A percentile compares a stretch with the other conserved stretches of the same genome.
Conservation (phyloP, 345 rosid genomes). For the Pistacia vera region DNA sequence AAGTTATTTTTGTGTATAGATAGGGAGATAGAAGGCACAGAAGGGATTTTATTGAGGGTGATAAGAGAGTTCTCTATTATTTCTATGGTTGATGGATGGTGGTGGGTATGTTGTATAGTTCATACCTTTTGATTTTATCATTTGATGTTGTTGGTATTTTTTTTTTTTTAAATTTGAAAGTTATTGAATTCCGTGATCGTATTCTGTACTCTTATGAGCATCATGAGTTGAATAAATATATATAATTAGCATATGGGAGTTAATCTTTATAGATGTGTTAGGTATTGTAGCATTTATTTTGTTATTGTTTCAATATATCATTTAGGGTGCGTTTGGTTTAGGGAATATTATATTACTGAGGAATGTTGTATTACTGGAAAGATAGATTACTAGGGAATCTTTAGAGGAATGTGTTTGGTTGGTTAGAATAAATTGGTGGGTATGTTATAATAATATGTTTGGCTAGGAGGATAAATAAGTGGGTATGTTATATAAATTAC, state of each 20-base stretch:
- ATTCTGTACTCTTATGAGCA: conserved; percentile 17
- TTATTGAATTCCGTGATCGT: conserved; percentile 36
- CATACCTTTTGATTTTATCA: conserved; percentile 30
- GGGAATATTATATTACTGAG: no score
- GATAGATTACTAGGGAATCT: no score
- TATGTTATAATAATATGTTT: no score
- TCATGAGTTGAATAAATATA: conserved; percentile 34
- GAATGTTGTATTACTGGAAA: no score
- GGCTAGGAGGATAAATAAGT: no score
- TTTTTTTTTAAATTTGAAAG: not conserved
- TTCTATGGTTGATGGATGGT: conserved; percentile 13
- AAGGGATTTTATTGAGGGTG: conserved; percentile 23
- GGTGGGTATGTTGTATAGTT: conserved; percentile 50
- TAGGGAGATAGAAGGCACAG: conserved; percentile 23
- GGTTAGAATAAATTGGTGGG: no score
- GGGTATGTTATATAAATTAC: no score
- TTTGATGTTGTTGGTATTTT: conserved; percentile 25
- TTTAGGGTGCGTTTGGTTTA: no score
- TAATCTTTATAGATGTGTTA: not conserved
- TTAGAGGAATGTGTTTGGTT: no score
- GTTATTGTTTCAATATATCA: not conserved
- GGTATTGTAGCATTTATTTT: not conserved
- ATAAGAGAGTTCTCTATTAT: conserved; percentile 1
- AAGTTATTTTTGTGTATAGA: conserved; percentile 43
- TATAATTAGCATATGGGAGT: not conserved